phyloP scores from a whole-genome alignment of 106 monocot species.

The Xerophyta viscosa region DNA sequence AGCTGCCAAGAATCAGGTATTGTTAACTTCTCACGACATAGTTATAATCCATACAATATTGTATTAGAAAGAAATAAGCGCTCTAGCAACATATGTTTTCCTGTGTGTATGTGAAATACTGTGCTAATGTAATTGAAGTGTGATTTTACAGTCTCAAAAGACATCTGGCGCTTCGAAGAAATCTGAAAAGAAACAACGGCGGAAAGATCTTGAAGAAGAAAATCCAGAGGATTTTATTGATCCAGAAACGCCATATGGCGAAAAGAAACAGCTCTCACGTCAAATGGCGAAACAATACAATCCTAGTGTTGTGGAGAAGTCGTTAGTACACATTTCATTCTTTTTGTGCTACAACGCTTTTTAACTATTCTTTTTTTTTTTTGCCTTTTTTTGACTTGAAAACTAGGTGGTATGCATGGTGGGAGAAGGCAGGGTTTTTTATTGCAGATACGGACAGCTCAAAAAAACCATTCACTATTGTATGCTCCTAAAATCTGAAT shows the following conservation, averaged over 20 bases:
- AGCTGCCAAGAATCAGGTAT: slow-evolving; percentile 58
- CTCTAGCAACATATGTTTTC: too few relatives aligned
- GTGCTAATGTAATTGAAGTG: too few relatives aligned
- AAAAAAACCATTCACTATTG: slow-evolving; percentile 89
- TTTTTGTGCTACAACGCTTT: neutral
- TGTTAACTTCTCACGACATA: too few relatives aligned
- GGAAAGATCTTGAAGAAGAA: slow-evolving; percentile 46
- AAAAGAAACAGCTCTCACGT: slow-evolving; percentile 77
- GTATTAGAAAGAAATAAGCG: too few relatives aligned
- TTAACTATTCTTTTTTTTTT: neutral
- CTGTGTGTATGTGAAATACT: too few relatives aligned
- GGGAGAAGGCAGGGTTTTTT: slow-evolving; percentile 72
- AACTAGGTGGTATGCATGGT: slow-evolving; percentile 88
- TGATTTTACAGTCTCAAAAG: slow-evolving; percentile 27
- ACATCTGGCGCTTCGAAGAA: slow-evolving; percentile 55
- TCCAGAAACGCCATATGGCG: slow-evolving; percentile 58
- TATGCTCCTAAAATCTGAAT: slow-evolving; percentile 19
- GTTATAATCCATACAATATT: too few relatives aligned
- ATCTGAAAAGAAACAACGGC: slow-evolving; percentile 52
- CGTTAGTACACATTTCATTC: slow-evolving; percentile 26
- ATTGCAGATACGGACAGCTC: slow-evolving; percentile 64
- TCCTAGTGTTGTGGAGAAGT: slow-evolving; percentile 86
- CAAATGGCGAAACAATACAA: slow-evolving; percentile 93
- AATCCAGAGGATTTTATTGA: slow-evolving; percentile 75
- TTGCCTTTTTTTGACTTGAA: slow-evolving; percentile 1